Conservation (phyloP, 2,329 filamentous ascomycete genomes). For the Geosmithia morbida region DNA sequence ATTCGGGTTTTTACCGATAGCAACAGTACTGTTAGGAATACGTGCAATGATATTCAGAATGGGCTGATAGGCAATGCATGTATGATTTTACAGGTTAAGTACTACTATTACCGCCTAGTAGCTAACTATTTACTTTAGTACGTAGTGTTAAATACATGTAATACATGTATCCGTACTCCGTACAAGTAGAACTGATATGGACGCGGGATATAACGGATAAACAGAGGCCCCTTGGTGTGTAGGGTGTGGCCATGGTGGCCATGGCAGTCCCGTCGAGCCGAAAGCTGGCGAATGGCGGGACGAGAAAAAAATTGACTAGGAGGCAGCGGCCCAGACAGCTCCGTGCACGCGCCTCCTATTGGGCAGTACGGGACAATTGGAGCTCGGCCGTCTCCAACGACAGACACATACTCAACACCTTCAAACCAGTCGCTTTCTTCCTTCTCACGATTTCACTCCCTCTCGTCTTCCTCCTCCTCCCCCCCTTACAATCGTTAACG, state of each 20-base stretch:
- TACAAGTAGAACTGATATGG: background rate
- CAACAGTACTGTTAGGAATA: no score
- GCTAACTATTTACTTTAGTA: no score
- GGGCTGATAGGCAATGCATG: no score
- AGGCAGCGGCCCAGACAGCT: background rate
- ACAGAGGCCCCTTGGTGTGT: background rate
- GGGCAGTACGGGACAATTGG: background rate
- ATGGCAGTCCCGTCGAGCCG: background rate
- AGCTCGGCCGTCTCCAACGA: background rate
- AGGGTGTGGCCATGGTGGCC: background rate
- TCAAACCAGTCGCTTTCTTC: background rate
- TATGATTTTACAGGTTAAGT: no score
- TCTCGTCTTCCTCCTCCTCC: background rate
- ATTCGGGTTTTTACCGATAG: no score
- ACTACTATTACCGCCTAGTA: no score
- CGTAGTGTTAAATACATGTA: no score
- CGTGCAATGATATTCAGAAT: no score
- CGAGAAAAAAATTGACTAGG: conserved; percentile 2
- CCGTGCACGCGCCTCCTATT: background rate
- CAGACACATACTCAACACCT: background rate
- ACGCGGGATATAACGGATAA: conserved; percentile 2
- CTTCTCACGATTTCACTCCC: background rate
- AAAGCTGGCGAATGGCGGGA: conserved; percentile 1
- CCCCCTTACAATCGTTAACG: background rate
- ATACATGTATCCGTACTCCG: no score